Percentiles rank a stretch among this genome's conserved stretches.
Conservation (phyloP, 2,329 filamentous ascomycete genomes). For the Hymenoscyphus fructigenus region DNA sequence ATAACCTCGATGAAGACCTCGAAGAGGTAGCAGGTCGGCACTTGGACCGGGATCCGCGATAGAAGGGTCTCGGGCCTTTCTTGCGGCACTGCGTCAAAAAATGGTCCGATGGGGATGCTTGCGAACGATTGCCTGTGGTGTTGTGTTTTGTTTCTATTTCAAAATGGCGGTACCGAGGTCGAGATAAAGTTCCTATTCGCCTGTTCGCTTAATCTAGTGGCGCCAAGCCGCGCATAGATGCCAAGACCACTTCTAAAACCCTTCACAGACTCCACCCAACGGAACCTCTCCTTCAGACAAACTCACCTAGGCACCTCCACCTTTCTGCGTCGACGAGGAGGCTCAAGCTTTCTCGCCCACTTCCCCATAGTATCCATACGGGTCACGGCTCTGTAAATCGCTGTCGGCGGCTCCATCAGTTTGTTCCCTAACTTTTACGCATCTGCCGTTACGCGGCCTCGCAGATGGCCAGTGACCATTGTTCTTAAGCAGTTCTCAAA, state of each 20-base stretch:
- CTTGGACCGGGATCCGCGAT: neutral
- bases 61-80: neutral
- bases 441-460: neutral
- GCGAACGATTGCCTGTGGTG: neutral
- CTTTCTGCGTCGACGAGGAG: neutral
- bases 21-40: slow-evolving; percentile 1
- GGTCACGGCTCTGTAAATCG: neutral
- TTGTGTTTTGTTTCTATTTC: neutral
- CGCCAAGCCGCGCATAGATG: neutral
- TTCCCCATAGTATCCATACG: neutral
- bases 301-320: too few species aligned
- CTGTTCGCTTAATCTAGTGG: neutral
- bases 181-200: too few species aligned
- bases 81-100: neutral
- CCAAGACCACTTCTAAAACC: neutral
- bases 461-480: neutral
- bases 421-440: neutral
- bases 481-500: neutral
- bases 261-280: too few species aligned
- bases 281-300: too few species aligned
- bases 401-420: neutral
- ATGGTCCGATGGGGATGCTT: neutral
- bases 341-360: neutral
- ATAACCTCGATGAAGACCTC: neutral
- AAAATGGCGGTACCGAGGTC: neutral